Percentiles rank a stretch among this genome's conserved stretches.
Evolutionary conservation across 441 rosid genomes (phyloP).

Genomic region (Pelargonium australe): DNA sequence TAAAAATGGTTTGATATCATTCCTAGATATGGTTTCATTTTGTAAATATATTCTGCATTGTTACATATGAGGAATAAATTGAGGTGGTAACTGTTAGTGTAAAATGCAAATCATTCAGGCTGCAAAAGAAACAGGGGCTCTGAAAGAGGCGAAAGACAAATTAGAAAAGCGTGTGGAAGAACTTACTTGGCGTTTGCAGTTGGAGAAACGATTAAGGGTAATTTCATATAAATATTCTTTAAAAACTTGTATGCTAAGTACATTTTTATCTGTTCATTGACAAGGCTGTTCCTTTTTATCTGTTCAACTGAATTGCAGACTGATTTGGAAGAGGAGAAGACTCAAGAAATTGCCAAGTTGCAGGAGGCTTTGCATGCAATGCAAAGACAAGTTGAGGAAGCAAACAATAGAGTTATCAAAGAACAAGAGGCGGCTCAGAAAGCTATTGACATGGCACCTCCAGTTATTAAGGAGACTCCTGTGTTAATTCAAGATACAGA

Average conservation of each 20-base stretch:
- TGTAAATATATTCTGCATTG: too few relatives aligned
- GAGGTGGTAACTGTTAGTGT: too few relatives aligned
- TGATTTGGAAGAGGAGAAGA: constrained; percentile 16
- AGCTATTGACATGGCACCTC: constrained; percentile 26
- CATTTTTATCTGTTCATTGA: constrained; percentile 3
- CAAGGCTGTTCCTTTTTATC: background rate
- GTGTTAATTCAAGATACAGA: constrained; percentile 31
- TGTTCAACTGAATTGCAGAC: constrained; percentile 2
- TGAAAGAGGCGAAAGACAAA: constrained; percentile 6
- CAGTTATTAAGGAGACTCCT: constrained; percentile 26
- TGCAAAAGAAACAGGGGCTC: constrained; percentile 2
- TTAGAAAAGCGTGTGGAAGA: constrained; percentile 19
- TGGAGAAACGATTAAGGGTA: constrained; percentile 13
- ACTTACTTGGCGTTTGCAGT: constrained; percentile 12
- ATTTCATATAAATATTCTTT: background rate
- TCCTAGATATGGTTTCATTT: too few relatives aligned
- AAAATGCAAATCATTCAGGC: constrained; percentile 12
- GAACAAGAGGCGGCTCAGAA: constrained; percentile 33
- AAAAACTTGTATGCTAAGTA: background rate
- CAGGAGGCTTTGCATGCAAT: constrained; percentile 23
- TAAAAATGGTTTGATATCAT: constrained; percentile 35
- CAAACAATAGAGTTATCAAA: constrained; percentile 23
- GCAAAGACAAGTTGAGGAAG: constrained; percentile 18
- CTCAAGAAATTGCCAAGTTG: constrained; percentile 25
- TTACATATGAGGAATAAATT: too few relatives aligned